A percentile compares a stretch with the other conserved stretches of the same genome.
Conservation (phyloP, 2,329 filamentous ascomycete species). For the Colletotrichum sp. region DNA sequence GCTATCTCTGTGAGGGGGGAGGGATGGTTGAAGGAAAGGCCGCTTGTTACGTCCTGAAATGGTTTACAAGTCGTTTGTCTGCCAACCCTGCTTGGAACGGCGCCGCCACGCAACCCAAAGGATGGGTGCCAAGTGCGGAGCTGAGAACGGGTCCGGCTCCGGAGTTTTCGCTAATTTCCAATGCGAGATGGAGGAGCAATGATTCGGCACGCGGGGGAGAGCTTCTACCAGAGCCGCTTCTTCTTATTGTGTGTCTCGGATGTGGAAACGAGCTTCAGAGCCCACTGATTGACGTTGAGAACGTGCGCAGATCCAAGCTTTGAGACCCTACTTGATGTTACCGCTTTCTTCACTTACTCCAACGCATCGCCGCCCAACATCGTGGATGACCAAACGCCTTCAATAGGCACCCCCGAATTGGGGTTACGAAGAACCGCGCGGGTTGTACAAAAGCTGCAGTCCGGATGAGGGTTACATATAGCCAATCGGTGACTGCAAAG, state of each 20-base stretch:
- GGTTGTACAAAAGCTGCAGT: background rate
- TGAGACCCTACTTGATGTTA: background rate
- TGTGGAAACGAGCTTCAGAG: background rate
- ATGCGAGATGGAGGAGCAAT: background rate
- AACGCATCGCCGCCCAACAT: background rate
- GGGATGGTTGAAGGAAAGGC: background rate
- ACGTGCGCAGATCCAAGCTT: background rate
- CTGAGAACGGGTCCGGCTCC: background rate
- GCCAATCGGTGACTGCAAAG: background rate
- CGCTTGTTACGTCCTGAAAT: background rate
- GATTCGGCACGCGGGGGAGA: background rate
- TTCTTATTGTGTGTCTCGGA: background rate
- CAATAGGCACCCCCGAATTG: background rate
- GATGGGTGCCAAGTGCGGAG: background rate
- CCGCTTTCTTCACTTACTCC: background rate
- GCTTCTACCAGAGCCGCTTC: background rate
- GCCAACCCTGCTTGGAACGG: background rate
- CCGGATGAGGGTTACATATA: background rate
- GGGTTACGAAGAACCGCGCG: background rate
- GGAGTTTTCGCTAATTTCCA: background rate
- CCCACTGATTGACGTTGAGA: background rate
- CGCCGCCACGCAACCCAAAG: background rate
- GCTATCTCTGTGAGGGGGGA: background rate
- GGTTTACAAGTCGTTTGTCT: constrained; percentile 11
- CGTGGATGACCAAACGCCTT: background rate